Conservation (phyloP, 2,329 filamentous ascomycete genomes). For the Diaporthe amygdali region DNA sequence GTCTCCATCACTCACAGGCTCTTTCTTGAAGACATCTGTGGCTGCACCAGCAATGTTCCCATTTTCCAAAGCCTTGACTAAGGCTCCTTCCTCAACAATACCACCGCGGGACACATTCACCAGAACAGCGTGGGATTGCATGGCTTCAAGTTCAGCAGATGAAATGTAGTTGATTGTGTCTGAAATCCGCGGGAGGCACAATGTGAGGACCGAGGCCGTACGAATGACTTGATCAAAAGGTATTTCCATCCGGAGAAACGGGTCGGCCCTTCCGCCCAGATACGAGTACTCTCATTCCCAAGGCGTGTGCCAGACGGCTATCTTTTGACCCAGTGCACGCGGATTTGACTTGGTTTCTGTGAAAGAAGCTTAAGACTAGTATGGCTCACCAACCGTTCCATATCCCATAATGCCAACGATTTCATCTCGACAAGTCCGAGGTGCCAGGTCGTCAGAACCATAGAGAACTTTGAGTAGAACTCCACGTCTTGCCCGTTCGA, state of each 20-base stretch:
- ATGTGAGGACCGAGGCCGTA: slow-evolving; percentile 22
- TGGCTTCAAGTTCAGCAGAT: slow-evolving; percentile 28
- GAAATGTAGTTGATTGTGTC: slow-evolving; percentile 33
- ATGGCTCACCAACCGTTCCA: no score
- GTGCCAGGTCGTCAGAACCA: slow-evolving; percentile 26
- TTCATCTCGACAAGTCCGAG: slow-evolving; percentile 31
- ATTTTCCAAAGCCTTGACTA: slow-evolving; percentile 33
- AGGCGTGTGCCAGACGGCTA: neutral
- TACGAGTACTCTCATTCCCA: slow-evolving; percentile 10
- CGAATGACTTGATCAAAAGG: neutral
- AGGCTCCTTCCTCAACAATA: slow-evolving; percentile 35
- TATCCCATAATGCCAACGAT: slow-evolving; percentile 34
- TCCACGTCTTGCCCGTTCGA: slow-evolving; percentile 34
- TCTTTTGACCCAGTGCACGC: no score
- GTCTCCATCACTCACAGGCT: slow-evolving; percentile 31
- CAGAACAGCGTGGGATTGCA: slow-evolving; percentile 30
- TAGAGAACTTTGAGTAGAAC: slow-evolving; percentile 28
- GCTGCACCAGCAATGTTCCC: slow-evolving; percentile 34
- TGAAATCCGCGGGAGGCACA: slow-evolving; percentile 17
- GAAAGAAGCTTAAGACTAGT: no score
- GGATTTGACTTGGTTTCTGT: no score
- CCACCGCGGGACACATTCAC: slow-evolving; percentile 38
- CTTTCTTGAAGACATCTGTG: slow-evolving; percentile 36
- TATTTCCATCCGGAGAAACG: slow-evolving; percentile 23
- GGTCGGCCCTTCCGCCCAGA: slow-evolving; percentile 21